phyloP scores from a whole-genome alignment of 345 rosid species.

The Salix arbutifolia region DNA sequence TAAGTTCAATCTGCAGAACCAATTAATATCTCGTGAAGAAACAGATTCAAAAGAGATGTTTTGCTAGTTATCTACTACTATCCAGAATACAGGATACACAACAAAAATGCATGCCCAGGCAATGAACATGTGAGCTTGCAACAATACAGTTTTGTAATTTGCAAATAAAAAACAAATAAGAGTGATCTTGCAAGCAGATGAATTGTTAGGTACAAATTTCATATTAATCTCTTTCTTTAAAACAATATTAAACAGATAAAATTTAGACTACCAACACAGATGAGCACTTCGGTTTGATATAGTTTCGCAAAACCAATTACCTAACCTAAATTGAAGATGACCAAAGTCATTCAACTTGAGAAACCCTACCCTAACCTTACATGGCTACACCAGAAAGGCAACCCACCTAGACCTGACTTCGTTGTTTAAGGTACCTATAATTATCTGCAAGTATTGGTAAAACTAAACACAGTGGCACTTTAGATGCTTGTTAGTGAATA shows the following conservation, averaged over 20 bases:
- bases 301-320: neutral
- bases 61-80: neutral
- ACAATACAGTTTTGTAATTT: neutral
- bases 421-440: neutral
- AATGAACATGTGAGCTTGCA: conserved; percentile 2
- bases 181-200: neutral
- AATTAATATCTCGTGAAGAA: conserved; percentile 28
- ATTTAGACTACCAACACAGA: neutral
- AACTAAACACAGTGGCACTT: neutral
- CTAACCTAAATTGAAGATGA: neutral
- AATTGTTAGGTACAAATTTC: neutral
- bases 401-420: neutral
- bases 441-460: neutral
- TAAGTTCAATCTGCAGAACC: conserved; percentile 69
- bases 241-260: neutral
- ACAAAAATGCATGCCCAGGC: neutral
- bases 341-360: neutral
- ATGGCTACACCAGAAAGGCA: neutral
- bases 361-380: neutral
- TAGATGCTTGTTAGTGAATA: neutral
- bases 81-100: neutral
- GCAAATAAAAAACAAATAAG: neutral
- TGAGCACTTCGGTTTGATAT: neutral
- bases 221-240: neutral
- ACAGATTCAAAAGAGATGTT: neutral